Evolutionary conservation across 1,284 basidiomycete genomes (phyloP).

Genomic region (Tausonia pullulans): DNA sequence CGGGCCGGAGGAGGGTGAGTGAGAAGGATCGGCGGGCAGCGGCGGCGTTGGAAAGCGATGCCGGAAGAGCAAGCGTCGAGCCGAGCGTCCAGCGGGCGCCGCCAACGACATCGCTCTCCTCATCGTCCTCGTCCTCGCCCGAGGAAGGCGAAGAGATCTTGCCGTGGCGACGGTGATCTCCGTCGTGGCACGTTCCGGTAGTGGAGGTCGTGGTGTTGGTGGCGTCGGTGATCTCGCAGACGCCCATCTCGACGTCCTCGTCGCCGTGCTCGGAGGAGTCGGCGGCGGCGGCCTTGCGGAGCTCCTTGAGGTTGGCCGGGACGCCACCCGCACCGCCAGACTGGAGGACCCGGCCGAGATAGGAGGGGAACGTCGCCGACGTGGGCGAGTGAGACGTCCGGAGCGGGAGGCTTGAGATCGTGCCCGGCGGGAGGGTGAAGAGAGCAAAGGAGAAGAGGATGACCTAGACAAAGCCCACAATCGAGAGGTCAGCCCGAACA

Average conservation of each 20-base stretch:
- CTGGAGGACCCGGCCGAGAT: conserved; percentile 13
- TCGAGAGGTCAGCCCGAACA: not conserved
- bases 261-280: not conserved
- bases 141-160: not conserved
- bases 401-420: conserved; percentile 3
- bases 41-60: not conserved
- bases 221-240: not conserved
- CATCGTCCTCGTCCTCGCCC: not conserved
- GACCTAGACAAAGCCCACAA: not conserved
- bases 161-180: not conserved
- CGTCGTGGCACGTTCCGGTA: not conserved
- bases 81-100: not conserved
- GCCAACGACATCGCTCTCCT: not conserved
- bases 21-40: conserved; percentile 10
- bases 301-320: not conserved
- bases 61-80: not conserved
- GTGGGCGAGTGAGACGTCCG: not conserved
- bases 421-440: conserved; percentile 8
- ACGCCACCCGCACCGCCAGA: not conserved
- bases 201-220: not conserved
- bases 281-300: not conserved
- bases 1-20: conserved; percentile 15
- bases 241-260: conserved; percentile 10
- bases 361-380: conserved; percentile 5
- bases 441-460: conserved; percentile 17